Evolutionary conservation across 495 filamentous ascomycete species (phyloP), one percentile per base, ranked within the genome.

Genomic region (Aspergillus steynii): DNA sequence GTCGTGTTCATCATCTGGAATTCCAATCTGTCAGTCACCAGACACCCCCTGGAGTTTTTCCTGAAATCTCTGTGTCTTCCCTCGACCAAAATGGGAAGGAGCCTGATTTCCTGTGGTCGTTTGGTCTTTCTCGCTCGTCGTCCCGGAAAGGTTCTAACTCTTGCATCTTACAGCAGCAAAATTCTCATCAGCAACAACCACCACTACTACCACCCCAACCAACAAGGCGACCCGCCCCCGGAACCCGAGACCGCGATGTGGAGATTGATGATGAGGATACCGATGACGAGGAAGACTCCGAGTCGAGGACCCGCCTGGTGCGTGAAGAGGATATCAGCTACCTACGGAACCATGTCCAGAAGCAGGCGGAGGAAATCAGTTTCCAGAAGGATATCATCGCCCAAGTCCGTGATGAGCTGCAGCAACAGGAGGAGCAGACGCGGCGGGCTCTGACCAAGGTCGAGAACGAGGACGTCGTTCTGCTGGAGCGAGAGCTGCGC

Each of bases 401-500:
- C 37, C 83, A 83, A 58, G 87, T 92, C 47, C 87, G 89, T 59
- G 89, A 83, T 59, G 82, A 86, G 67, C 65, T 88, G 59, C 76
- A 84, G 65, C 76, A 84, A 64, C 88, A 89, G 68, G 81, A 86
- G 62, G 83, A 86, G 59, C 80, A 85, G 58, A 86, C 84, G 31
- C 78, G 82, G 45, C 74, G 77, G 61, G 79, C 80, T 55, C 69
- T 86, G 51, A 81, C 78, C 64, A 82, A 83, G 64, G 81, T 88
- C 66, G 81, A 87, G 68, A 78, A 83, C 52, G 82, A 89, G 63
- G 85, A 89, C 66, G 86, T 90, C 56, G 82, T 82, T 48, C 77
- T 83, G 8, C 78, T 99, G 32, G 93, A 97, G 74, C 85, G 95
- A 15, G 96, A 99, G 75, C 80, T 99, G 52, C 89, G 87, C 77